Percentiles rank a stretch among this genome's conserved stretches.
These are phyloP conservation scores for Luffa aegyptiaca DNA, from an alignment of 306 rosid genomes.

Conservation along the genomic window DNA sequence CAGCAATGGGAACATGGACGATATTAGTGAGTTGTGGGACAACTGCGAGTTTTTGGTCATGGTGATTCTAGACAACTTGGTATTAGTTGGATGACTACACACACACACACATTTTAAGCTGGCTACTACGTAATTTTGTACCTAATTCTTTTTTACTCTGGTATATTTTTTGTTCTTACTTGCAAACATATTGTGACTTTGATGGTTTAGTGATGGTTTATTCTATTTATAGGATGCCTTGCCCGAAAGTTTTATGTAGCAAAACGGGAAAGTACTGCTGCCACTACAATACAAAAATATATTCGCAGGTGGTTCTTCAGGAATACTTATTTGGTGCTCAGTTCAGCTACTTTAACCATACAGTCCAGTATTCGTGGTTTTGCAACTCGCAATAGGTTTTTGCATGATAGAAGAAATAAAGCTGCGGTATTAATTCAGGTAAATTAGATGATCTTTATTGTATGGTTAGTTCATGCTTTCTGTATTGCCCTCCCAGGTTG, in stretches of 20 bases:
- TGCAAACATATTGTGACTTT: not conserved
- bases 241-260: slow-evolving; percentile 47
- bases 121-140: not conserved
- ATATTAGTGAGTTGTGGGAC: not conserved
- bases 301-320: slow-evolving; percentile 52
- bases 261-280: slow-evolving; percentile 62
- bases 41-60: not conserved
- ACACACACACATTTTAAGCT: not conserved
- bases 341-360: slow-evolving; percentile 42
- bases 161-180: not conserved
- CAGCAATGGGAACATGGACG: not conserved
- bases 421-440: slow-evolving; percentile 89
- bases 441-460: slow-evolving; percentile 1
- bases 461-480: too few species aligned
- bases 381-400: slow-evolving; percentile 46
- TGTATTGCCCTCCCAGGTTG: not conserved
- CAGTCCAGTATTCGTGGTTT: slow-evolving; percentile 70
- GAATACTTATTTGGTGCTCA: slow-evolving; percentile 33
- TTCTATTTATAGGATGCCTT: slow-evolving; percentile 47
- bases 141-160: slow-evolving; percentile 6
- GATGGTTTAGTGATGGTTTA: not conserved
- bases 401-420: slow-evolving; percentile 52
- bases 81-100: not conserved
- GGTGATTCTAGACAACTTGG: not conserved
- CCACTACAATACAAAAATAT: slow-evolving; percentile 50